These are phyloP conservation scores for Acanthochlamys bracteata DNA, from an alignment of 106 monocot genomes.

Conservation along the genomic window DNA sequence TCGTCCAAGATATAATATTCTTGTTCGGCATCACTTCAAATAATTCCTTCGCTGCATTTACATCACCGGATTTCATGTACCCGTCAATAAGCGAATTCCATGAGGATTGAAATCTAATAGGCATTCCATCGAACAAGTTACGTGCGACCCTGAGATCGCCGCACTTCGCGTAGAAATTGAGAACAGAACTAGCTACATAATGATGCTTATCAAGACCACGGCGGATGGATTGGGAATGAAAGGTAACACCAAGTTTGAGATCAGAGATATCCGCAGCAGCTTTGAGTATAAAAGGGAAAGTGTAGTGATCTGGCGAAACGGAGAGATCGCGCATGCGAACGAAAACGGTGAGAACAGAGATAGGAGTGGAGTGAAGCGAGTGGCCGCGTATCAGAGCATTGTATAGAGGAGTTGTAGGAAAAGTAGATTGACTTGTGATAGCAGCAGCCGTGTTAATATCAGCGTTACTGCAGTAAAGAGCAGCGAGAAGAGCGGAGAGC, in stretches of 20 bases:
- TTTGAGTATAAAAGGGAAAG: conserved; percentile 59
- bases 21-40: conserved; percentile 25
- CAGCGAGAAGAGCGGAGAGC: conserved; percentile 15
- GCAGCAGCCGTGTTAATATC: conserved; percentile 22
- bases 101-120: conserved; percentile 14
- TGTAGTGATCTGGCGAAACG: conserved; percentile 54
- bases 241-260: conserved; percentile 7
- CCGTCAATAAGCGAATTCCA: conserved; percentile 37
- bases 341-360: conserved; percentile 22
- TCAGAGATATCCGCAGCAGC: conserved; percentile 25
- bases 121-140: conserved; percentile 18
- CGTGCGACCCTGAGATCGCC: conserved; percentile 15
- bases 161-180: conserved; percentile 40
- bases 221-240: conserved; percentile 29
- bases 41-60: conserved; percentile 11
- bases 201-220: conserved; percentile 32
- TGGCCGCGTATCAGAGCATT: conserved; percentile 44
- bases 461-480: conserved; percentile 23
- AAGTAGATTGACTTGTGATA: not conserved
- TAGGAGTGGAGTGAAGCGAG: conserved; percentile 15
- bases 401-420: conserved; percentile 22
- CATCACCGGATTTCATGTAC: conserved; percentile 27
- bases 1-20: conserved; percentile 34
- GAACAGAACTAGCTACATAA: conserved; percentile 42
- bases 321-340: conserved; percentile 13